Evolutionary conservation across 1,139 yeast species (phyloP).

Genomic region (Pichia sp.): DNA sequence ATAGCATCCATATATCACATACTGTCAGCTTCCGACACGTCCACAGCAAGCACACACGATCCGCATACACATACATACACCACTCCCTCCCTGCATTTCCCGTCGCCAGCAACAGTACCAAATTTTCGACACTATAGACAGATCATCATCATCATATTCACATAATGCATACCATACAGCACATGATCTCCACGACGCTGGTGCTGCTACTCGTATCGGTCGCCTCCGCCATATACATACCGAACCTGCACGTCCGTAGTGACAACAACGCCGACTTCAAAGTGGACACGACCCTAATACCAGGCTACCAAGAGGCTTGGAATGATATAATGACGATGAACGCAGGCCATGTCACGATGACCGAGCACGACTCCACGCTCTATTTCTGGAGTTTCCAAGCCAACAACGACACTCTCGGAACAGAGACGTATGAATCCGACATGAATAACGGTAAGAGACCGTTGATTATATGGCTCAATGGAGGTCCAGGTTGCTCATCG

Average conservation of each 20-base stretch:
- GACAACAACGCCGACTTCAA: not conserved
- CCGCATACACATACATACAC: too few relatives aligned
- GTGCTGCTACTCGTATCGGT: not conserved
- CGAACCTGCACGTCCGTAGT: not conserved
- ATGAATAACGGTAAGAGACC: constrained; percentile 17
- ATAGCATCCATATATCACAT: too few relatives aligned
- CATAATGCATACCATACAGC: too few relatives aligned
- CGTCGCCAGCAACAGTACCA: too few relatives aligned
- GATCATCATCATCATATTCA: too few relatives aligned
- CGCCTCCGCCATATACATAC: constrained; percentile 3
- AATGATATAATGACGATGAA: constrained; percentile 49
- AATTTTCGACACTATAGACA: too few relatives aligned
- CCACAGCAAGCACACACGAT: too few relatives aligned
- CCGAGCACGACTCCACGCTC: constrained; percentile 55
- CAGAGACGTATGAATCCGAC: not conserved
- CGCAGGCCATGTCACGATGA: constrained; percentile 67
- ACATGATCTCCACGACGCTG: too few relatives aligned
- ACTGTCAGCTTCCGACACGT: too few relatives aligned
- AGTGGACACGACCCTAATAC: constrained; percentile 12
- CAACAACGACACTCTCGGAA: not conserved
- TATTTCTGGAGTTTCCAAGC: constrained; percentile 74
- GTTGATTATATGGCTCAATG: constrained; percentile 85
- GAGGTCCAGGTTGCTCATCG: constrained; percentile 97
- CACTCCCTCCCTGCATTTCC: too few relatives aligned
- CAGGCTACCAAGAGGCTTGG: constrained; percentile 8